These are phyloP conservation scores for Oropetium thomaeum DNA, from an alignment of 176 grass and related monocot genomes.

Conservation along the genomic window DNA sequence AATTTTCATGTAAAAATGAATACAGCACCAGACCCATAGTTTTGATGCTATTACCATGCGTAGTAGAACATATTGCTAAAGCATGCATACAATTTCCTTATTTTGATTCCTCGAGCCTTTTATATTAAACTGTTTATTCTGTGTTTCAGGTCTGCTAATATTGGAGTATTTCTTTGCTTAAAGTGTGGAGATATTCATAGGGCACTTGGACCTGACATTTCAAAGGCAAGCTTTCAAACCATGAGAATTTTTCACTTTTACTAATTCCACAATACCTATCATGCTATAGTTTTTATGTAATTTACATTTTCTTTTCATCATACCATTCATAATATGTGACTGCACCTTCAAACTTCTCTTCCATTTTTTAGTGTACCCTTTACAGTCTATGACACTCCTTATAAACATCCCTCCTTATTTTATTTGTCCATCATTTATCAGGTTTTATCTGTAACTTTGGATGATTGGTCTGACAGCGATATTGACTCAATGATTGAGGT, in stretches of 20 bases:
- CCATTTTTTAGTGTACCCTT: background rate
- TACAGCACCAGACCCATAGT: background rate
- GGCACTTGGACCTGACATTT: conserved; percentile 83
- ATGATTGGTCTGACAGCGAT: conserved; percentile 92
- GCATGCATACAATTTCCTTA: conserved; percentile 10
- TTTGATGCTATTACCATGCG: conserved; percentile 10
- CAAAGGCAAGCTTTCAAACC: conserved; percentile 69
- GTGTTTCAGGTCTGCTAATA: conserved; percentile 80
- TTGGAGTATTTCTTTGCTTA: conserved; percentile 98
- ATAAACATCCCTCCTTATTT: background rate
- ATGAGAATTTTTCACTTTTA: conserved; percentile 6
- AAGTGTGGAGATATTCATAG: conserved; percentile 98
- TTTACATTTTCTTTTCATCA: background rate
- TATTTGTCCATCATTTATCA: conserved; percentile 35
- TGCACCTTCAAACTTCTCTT: conserved; percentile 21
- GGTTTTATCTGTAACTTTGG: conserved; percentile 88
- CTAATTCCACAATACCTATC: conserved; percentile 1
- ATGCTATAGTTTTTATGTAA: conserved; percentile 3
- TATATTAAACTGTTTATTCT: conserved; percentile 22
- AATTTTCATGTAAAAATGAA: background rate
- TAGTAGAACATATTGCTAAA: background rate
- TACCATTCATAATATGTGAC: conserved; percentile 18
- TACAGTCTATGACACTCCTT: background rate
- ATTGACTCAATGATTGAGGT: conserved; percentile 94
- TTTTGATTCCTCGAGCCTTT: conserved; percentile 16